Base-by-base conservation (phyloP, 2,329 filamentous ascomycete species). In the Tolypocladium ophioglossoides region DNA sequence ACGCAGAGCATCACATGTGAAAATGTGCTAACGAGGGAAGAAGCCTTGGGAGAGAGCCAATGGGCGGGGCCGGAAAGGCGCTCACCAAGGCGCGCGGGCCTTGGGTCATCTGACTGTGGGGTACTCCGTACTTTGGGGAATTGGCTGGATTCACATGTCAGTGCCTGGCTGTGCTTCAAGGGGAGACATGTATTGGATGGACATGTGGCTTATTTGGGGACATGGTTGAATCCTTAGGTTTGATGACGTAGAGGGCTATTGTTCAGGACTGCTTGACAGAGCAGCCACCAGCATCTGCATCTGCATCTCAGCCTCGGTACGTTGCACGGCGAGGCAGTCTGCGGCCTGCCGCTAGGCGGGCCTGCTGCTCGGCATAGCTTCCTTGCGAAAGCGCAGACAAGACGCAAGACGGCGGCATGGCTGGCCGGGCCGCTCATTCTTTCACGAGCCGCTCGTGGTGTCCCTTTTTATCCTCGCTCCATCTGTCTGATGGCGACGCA, bases 111-210 rank as follows among this genome's bases (percentile, higher is more conserved):
- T 51, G 49, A 51, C 37, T 51, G 49, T 39, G 49, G 49, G 49
- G 27, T 27, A 27, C 6, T n/a, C n/a, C n/a, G n/a, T 27, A 27
- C 27, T 6, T 6, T 27, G 27, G 27, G 3, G 27, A n/a, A n/a
- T n/a, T n/a, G n/a, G 32, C 47, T 16, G 8, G 49, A 51, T 39
- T 51, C 49, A 51, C 49, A 51, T 51, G 49, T 51, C 49, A 51
- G 49, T 32, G 44, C 44, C 27, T 32, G 22, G 40, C 40, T 10
- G 41, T 27, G 24, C 41, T 22, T 8, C 41, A 30, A 24, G 41
- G 41, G 24, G n/a, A 9, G 2, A 30, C 2, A 16, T 9, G 44
- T 4, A n/a, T 12, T 30, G 4, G 41, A 30, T 27, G 44, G 44
- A 16, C 44, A 47, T 47, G 44, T 47, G 44, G 44, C 18, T 30